Base-by-base conservation (phyloP, 768 basidiomycete genomes). In the Suillus weaverae region DNA sequence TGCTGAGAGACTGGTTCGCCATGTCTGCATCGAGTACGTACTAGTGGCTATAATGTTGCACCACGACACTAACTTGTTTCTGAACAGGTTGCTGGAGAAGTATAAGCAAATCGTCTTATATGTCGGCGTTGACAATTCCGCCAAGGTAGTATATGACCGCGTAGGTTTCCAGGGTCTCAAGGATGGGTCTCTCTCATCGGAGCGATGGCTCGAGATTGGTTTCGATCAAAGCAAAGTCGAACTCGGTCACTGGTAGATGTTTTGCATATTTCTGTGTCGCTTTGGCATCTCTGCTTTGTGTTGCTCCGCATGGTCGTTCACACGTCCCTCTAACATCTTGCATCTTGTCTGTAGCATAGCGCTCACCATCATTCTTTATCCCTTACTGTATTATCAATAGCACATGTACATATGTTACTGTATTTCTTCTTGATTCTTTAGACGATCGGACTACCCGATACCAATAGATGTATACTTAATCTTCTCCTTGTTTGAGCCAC, bases 221-320 rank as follows among this genome's bases (percentile, higher is more conserved):
- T 91, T 90, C 62, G 81, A 86, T 66, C 78, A 74, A 30, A 62
- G 66, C 20, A 60, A 63, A 33, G 83, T 87, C 26, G 66, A 76
- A 3, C 79, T 89, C 18, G 91, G 91, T 2, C 87, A 89, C 70
- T 93, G 91, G 90, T 92, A 77, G 80, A 59, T 32, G 61, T 63
- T 33, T 26, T 26, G 4, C 35, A 30, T 62, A 43, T 66, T 46
- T 35, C 32, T 57, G 5, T 22, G 3, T n/a, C 56, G n/a, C 44
- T 26, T 50, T 16, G 48, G 7, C 26, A 16, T 50, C 1, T 30
- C 26, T 50, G 7, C 14, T 50, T 9, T 35, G n/a, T 14, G 5
- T 22, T 22, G 56, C 16, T 18, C 22, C 14, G 35, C 20, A 38
- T 59, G 26, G 20, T 62, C n/a, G 2, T 41, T 18, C 33, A 20